Conservation (phyloP, 768 basidiomycete genomes). For the Hirschioporus abietinus region DNA sequence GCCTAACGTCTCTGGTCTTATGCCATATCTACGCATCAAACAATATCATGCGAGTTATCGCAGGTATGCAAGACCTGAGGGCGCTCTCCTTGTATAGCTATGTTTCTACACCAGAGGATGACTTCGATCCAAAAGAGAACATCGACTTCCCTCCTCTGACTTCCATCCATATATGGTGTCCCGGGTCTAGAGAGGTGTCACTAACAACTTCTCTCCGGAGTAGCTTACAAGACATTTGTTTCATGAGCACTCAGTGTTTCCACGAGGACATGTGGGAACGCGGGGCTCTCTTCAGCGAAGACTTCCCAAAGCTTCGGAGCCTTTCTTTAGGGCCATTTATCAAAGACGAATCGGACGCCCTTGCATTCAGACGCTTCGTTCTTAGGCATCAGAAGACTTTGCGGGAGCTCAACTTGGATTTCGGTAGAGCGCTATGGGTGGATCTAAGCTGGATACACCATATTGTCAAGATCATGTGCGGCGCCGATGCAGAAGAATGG, state of each 20-base stretch:
- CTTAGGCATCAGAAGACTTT: not conserved
- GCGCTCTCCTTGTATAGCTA: not conserved
- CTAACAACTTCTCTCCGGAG: not conserved
- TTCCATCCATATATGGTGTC: not conserved
- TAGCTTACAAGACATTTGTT: not conserved
- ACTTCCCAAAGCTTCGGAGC: not conserved
- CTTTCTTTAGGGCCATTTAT: not conserved
- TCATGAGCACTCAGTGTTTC: not conserved
- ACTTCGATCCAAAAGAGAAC: too few relatives aligned
- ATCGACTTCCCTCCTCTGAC: too few relatives aligned
- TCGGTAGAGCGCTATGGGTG: not conserved
- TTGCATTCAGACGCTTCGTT: not conserved
- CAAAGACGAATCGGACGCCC: not conserved
- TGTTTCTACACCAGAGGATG: too few relatives aligned
- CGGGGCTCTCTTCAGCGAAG: not conserved
- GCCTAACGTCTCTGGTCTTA: not conserved
- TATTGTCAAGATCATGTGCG: not conserved
- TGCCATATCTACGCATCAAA: not conserved
- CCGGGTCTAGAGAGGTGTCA: not conserved
- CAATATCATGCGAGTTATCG: not conserved
- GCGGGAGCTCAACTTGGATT: not conserved
- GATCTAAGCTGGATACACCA: not conserved
- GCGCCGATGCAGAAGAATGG: not conserved
- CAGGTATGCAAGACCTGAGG: not conserved
- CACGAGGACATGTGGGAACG: not conserved